Conservation (phyloP, 116 monocot genomes). For the Papilionanthe hybrid region DNA sequence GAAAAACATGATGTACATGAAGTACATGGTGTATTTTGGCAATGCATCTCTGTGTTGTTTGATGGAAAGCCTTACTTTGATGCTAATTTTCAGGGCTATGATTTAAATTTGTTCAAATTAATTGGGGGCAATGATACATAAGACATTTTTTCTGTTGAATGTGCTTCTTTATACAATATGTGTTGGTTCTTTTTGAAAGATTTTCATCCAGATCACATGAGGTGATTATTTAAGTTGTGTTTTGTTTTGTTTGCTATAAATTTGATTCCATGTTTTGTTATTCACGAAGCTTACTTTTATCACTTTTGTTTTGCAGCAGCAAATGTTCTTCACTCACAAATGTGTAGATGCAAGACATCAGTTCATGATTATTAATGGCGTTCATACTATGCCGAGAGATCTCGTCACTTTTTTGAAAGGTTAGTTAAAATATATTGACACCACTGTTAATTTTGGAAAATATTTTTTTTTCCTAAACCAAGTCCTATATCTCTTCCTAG, state of each 20-base stretch:
- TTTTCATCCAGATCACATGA: constrained; percentile 35
- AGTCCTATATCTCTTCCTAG: background rate
- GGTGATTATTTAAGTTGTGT: constrained; percentile 27
- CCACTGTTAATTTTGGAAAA: background rate
- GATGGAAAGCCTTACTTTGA: constrained; percentile 18
- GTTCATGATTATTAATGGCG: constrained; percentile 40
- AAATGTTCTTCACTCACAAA: constrained; percentile 37
- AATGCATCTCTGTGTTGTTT: constrained; percentile 49
- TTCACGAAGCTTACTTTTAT: background rate
- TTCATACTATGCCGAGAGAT: constrained; percentile 40
- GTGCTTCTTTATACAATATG: constrained; percentile 54
- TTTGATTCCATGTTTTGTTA: background rate
- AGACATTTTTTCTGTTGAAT: constrained; percentile 45
- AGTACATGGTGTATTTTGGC: constrained; percentile 58
- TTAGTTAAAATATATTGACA: constrained; percentile 9
- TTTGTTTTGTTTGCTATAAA: constrained; percentile 7
- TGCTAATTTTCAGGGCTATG: constrained; percentile 12
- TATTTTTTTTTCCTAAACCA: background rate
- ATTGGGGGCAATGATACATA: constrained; percentile 27
- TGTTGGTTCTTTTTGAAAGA: constrained; percentile 59
- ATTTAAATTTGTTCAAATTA: constrained; percentile 32
- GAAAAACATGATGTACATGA: constrained; percentile 31
- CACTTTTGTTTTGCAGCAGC: constrained; percentile 22
- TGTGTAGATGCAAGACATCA: constrained; percentile 26
- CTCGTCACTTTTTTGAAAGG: constrained; percentile 51